Conservation (phyloP, 176 grass and related monocot species). For the Aechmea fasciata region DNA sequence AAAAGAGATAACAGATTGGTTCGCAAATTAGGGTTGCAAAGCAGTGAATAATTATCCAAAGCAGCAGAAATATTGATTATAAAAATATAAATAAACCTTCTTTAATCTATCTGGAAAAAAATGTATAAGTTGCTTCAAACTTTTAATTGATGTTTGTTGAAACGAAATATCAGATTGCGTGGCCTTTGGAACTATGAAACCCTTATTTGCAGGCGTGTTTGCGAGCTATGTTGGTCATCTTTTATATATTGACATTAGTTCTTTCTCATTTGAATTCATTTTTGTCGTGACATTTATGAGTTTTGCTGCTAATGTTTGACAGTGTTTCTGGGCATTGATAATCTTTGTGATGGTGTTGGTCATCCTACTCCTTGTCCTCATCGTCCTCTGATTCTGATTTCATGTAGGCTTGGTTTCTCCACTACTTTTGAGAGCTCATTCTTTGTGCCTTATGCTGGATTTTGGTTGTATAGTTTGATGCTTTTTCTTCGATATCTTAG, state of each 20-base stretch:
- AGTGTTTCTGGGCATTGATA: constrained; percentile 1
- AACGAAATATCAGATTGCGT: too few relatives aligned
- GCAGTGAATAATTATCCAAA: not conserved
- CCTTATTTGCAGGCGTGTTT: not conserved
- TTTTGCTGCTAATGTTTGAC: not conserved
- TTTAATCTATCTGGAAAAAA: too few relatives aligned
- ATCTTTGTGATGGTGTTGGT: not conserved
- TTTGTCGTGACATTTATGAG: not conserved
- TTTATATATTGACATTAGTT: not conserved
- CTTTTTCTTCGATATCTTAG: too few relatives aligned
- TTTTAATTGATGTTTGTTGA: too few relatives aligned
- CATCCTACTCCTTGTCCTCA: constrained; percentile 6
- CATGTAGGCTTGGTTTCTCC: not conserved
- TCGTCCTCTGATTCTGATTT: not conserved
- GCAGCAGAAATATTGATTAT: not conserved
- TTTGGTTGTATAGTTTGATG: too few relatives aligned
- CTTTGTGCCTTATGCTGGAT: too few relatives aligned
- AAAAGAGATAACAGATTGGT: not conserved
- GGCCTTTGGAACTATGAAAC: too few relatives aligned
- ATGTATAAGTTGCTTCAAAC: too few relatives aligned
- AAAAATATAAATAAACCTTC: not conserved
- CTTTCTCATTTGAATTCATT: not conserved
- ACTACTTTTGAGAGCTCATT: too few relatives aligned
- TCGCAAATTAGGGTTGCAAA: not conserved
- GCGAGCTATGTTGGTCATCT: not conserved